Base-by-base conservation (phyloP, 495 filamentous ascomycete species). In the Tetracladium setigerum region DNA sequence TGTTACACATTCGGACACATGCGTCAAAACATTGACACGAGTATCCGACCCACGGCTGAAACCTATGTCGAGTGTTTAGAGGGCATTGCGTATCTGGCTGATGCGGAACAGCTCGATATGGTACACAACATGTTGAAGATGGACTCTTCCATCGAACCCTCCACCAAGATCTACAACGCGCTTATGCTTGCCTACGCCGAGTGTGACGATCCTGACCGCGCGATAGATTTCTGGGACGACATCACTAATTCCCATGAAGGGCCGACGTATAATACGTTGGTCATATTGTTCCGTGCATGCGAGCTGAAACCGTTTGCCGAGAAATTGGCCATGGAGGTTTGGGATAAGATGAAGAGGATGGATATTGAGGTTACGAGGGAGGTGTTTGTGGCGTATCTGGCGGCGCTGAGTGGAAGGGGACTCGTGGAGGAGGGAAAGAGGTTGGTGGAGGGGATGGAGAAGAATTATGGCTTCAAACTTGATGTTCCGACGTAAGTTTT, bases 51-150 rank as follows among this genome's bases (percentile, higher is more conserved):
- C 1, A 83, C 70, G 12, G 58, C 73, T 11, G 80, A 87, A 42
- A 84, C 82, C 1, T 98, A 97, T 61, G 76, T 83, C 18, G 62
- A 73, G 17, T 89, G 81, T 42, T 81, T 96, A 52, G 75, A 82
- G 38, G 90, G 90, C 2, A 70, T 95, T 13, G 87, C 83, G 13
- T 66, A 71, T 19, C 70, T 70, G 7, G 76, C 68, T 0, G 83
- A 94, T 50, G 45, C 65, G 2, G 82, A 86, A 30, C 77, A 76
- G 33, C 65, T 95, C 30, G 72, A 80, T 46, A 74, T 82, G 32
- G 74, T 95, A 13, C 85, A 94, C 60, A 95, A 95, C 56, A 89
- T 94, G 78, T 71, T 95, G 38, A 95, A 95, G 64, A 79, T 97
- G 52, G 92, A 97, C 65, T 68, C 79, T 8, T 72, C 77, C 36